These are phyloP conservation scores for Purpureocillium lavendulum DNA, from an alignment of 2,329 filamentous ascomycete genomes.

Conservation along the genomic window DNA sequence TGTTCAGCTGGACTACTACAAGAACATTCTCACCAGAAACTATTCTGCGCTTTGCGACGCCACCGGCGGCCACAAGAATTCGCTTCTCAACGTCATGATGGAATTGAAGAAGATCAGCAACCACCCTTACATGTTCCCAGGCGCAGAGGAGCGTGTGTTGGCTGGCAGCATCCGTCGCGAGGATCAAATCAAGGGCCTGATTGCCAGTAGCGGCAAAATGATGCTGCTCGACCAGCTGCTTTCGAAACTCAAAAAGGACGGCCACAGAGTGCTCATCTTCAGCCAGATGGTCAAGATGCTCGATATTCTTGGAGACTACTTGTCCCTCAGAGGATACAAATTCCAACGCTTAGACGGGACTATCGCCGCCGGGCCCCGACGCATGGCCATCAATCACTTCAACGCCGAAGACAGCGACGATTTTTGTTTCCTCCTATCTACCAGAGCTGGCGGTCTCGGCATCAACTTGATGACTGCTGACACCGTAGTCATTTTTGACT, in stretches of 20 bases:
- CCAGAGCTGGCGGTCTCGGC: slow-evolving; percentile 89
- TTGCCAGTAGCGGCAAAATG: slow-evolving; percentile 98
- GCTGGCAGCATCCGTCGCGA: slow-evolving; percentile 74
- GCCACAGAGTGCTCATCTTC: slow-evolving; percentile 94
- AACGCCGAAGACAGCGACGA: slow-evolving; percentile 94
- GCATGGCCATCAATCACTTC: slow-evolving; percentile 95
- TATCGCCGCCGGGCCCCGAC: slow-evolving; percentile 77
- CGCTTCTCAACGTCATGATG: slow-evolving; percentile 98
- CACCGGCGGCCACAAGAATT: slow-evolving; percentile 85
- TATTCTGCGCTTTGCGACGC: slow-evolving; percentile 91
- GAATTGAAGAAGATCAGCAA: slow-evolving; percentile 99
- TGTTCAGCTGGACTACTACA: slow-evolving; percentile 95
- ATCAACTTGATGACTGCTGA: slow-evolving; percentile 99
- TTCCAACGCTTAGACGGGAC: slow-evolving; percentile 95
- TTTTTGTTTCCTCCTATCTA: slow-evolving; percentile 93
- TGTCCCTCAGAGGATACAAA: slow-evolving; percentile 85
- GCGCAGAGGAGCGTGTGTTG: slow-evolving; percentile 83
- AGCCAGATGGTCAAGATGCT: slow-evolving; percentile 99
- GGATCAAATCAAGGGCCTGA: slow-evolving; percentile 84
- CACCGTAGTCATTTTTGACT: slow-evolving; percentile 96
- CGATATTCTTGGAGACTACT: slow-evolving; percentile 89
- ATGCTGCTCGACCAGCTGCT: slow-evolving; percentile 96
- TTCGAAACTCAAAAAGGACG: slow-evolving; percentile 85
- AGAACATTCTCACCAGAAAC: slow-evolving; percentile 95
- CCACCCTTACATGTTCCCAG: slow-evolving; percentile 95